Evolutionary conservation across 805 yeast species (phyloP), one percentile per base, ranked within the genome.

Genomic region (Candida sphagnicola): DNA sequence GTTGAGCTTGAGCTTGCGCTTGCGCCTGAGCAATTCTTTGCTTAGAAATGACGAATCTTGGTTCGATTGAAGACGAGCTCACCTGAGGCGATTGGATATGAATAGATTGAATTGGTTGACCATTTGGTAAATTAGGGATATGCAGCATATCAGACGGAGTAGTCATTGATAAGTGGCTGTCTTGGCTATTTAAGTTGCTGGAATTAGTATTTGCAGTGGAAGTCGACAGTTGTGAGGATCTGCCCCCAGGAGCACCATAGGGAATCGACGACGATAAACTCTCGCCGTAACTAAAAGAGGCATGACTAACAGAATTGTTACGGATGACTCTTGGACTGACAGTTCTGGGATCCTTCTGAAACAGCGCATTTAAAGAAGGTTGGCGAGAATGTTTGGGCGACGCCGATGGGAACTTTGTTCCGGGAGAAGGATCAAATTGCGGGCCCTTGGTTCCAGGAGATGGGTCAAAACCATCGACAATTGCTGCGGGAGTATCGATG

Each of bases 31-130:
- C 80, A 17, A 81, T 78, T 38, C 85, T 76, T 44, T 83, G 93
- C 51, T 86, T 79, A 8, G 95, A 85, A 28, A 89, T 83, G 35
- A 89, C 79, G 54, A 89, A 88, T 31, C 96, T 72, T 12, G 95
- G 85, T 54, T 88, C 96, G n/a, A 89, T 80, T 23, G 79, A 72
- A 29, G 67, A 54, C 4, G 77, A 58, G 38, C 48, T 47, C 4
- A 84, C 84, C 37, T 72, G 75, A 3, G 93, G 93, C 0, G 90
- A 82, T 38, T 79, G 80, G 40, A 85, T 78, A 42, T 80, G 78
- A 40, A 78, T 82, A 10, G 87, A 80, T 17, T 69, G 67, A 40
- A 77, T 77, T 5, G 75, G 63, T 47, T 76, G 80, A 15, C 82
- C 83, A 50, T 77, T 76, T 8, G 78, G 65, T 34, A 75, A 55